phyloP scores from a whole-genome alignment of 305 asterid genomes.

The Stenogyne calaminthoides region DNA sequence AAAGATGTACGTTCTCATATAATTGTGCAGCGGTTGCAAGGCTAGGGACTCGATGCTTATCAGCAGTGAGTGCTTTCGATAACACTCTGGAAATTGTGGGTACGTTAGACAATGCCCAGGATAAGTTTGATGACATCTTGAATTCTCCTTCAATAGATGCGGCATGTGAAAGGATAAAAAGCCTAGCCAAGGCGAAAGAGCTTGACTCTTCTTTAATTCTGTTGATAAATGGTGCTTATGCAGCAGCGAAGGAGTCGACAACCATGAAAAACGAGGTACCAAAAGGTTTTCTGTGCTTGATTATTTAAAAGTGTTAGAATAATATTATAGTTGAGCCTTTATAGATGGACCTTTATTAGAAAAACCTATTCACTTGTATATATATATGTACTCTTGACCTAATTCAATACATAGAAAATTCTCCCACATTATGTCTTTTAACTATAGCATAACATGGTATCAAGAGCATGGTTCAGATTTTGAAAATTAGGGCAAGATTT shows the following conservation, averaged over 20 bases:
- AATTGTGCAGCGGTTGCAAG: constrained; percentile 74
- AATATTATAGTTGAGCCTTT: too few species aligned
- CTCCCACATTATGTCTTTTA: too few species aligned
- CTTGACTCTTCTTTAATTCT: constrained; percentile 91
- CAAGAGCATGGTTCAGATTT: too few species aligned
- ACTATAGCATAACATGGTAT: too few species aligned
- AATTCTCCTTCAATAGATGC: constrained; percentile 75
- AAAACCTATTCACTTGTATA: too few species aligned
- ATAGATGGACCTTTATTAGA: too few species aligned
- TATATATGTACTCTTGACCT: too few species aligned
- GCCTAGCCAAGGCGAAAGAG: constrained; percentile 83
- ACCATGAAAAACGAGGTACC: constrained; percentile 84
- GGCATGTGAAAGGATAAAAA: constrained; percentile 90
- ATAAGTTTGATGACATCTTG: constrained; percentile 83
- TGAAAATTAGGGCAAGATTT: too few species aligned
- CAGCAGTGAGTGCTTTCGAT: constrained; percentile 93
- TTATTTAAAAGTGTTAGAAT: too few species aligned
- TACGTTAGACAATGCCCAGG: constrained; percentile 83
- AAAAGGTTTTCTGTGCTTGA: background rate
- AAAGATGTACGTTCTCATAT: constrained; percentile 23
- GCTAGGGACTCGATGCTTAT: constrained; percentile 86
- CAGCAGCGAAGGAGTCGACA: constrained; percentile 81
- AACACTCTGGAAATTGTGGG: constrained; percentile 90
- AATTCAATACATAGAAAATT: too few species aligned
- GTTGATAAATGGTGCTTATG: constrained; percentile 90